Conservation (phyloP, 495 filamentous ascomycete species). For the Penicillium coffeae region DNA sequence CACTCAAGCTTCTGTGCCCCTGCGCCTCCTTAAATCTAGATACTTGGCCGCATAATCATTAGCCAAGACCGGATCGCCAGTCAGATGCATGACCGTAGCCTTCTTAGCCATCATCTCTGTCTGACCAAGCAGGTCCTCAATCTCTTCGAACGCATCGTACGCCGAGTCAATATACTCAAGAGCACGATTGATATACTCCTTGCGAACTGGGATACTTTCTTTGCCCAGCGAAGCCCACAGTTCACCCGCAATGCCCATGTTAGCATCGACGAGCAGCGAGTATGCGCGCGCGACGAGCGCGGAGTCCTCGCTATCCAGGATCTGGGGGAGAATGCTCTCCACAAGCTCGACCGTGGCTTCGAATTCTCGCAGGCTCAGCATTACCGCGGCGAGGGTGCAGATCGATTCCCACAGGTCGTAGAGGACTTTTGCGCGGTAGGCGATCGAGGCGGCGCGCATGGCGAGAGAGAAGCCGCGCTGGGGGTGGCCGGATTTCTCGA, state of each 20-base stretch:
- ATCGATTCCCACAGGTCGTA: slow-evolving; percentile 76
- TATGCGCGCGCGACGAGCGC: slow-evolving; percentile 64
- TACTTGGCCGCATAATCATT: slow-evolving; percentile 75
- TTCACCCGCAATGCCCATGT: slow-evolving; percentile 74
- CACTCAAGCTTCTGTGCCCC: slow-evolving; percentile 16
- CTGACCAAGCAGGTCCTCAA: slow-evolving; percentile 71
- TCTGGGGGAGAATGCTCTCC: slow-evolving; percentile 73
- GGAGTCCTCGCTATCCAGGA: slow-evolving; percentile 69
- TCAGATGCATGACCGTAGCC: slow-evolving; percentile 70
- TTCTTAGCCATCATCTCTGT: slow-evolving; percentile 86
- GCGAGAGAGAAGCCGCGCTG: slow-evolving; percentile 81
- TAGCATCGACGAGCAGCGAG: slow-evolving; percentile 72
- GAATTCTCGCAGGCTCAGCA: slow-evolving; percentile 73
- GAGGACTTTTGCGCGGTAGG: slow-evolving; percentile 67
- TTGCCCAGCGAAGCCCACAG: slow-evolving; percentile 20
- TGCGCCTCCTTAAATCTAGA: slow-evolving; percentile 50
- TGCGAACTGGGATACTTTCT: slow-evolving; percentile 30
- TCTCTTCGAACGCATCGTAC: slow-evolving; percentile 62
- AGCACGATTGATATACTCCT: slow-evolving; percentile 61
- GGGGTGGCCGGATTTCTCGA: slow-evolving; percentile 64
- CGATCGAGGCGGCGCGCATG: slow-evolving; percentile 73
- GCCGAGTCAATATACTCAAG: slow-evolving; percentile 65
- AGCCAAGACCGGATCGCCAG: slow-evolving; percentile 65
- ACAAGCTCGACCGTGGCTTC: slow-evolving; percentile 63
- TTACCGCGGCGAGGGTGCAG: slow-evolving; percentile 60